Evolutionary conservation across 2,329 filamentous ascomycete genomes (phyloP), one percentile per base, ranked within the genome.

Genomic region (Exophiala calicioides): DNA sequence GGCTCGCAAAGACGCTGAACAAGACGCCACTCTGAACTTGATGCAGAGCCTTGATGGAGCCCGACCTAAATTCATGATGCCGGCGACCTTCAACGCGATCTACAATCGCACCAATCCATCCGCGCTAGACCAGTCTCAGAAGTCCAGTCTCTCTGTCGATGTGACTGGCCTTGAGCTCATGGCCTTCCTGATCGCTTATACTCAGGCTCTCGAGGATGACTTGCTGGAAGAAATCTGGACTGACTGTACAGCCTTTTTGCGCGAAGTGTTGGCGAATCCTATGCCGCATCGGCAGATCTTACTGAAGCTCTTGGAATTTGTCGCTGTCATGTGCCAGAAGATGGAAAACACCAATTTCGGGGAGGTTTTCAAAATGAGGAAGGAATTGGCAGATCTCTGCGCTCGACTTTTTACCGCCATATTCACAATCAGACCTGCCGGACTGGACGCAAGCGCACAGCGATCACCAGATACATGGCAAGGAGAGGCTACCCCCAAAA

Each of bases 221-320:
- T 87, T 93, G 12, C 91, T 96, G 79, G 93, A 98, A 60, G 93
- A 98, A 68, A 95, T 98, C 37, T 98, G 93, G 93, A 78, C 84
- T 30, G 91, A 98, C 64, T 98, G 91, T 65, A 89, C 90, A 60
- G 81, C 85, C 0, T 98, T 98, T 66, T 68, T 97, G 50, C 86
- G 84, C 54, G 94, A 98, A 63, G 79, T 98, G 20, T 76, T 98
- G 20, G 83, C 85, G 18, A 98, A 98, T 62, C 94, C 93, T 1
- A 89, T 98, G 61, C 93, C 93, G 2, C 91, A 98, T 69, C 79
- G 93, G 45, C 90, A 96, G 62, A 91, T 90, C 5, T 69, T 98
- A 29, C 88, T 93, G 5, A 83, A 85, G 40, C 72, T 98, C 33
- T 73, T 98, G 9, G 88, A 95, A 59, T 96, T 97, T 61, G 86